phyloP scores from a whole-genome alignment of 768 basidiomycete genomes.

The Ephemerocybe angulata region DNA sequence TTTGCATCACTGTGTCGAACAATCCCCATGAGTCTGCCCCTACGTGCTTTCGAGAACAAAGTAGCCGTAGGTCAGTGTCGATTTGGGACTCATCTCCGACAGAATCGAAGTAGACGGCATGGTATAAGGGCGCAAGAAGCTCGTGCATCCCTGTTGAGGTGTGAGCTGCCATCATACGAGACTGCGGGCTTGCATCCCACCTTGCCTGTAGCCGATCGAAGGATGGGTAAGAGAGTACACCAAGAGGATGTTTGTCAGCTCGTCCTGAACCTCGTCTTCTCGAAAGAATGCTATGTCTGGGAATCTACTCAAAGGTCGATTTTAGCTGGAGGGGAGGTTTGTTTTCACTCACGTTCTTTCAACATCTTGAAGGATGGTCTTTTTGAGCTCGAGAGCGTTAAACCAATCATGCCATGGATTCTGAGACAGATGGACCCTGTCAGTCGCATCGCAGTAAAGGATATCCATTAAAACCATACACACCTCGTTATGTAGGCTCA shows the following conservation, averaged over 20 bases:
- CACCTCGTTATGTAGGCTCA: constrained; percentile 77
- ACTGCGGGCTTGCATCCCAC: constrained; percentile 20
- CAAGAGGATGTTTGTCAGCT: constrained; percentile 85
- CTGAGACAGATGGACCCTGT: constrained; percentile 30
- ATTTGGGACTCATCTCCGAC: constrained; percentile 32
- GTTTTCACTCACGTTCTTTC: constrained; percentile 75
- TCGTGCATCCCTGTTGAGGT: constrained; percentile 85
- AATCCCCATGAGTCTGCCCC: constrained; percentile 87
- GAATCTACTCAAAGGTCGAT: constrained; percentile 53
- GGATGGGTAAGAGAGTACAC: constrained; percentile 77
- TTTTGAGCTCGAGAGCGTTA: constrained; percentile 79
- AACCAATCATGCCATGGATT: constrained; percentile 98
- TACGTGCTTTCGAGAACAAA: constrained; percentile 66
- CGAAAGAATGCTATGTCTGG: constrained; percentile 96
- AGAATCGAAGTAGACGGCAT: constrained; percentile 82
- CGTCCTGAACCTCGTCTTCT: constrained; percentile 64
- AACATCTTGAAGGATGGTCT: constrained; percentile 90
- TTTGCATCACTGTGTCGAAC: constrained; percentile 77
- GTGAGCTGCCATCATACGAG: not conserved
- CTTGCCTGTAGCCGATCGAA: constrained; percentile 88
- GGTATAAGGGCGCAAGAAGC: constrained; percentile 82
- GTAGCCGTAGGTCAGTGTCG: constrained; percentile 40
- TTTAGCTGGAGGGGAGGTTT: not conserved
- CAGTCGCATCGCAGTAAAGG: constrained; percentile 1
- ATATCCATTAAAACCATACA: not conserved